phyloP scores from a whole-genome alignment of 805 yeast genomes.

The Wickerhamomyces kurtzmanii region DNA sequence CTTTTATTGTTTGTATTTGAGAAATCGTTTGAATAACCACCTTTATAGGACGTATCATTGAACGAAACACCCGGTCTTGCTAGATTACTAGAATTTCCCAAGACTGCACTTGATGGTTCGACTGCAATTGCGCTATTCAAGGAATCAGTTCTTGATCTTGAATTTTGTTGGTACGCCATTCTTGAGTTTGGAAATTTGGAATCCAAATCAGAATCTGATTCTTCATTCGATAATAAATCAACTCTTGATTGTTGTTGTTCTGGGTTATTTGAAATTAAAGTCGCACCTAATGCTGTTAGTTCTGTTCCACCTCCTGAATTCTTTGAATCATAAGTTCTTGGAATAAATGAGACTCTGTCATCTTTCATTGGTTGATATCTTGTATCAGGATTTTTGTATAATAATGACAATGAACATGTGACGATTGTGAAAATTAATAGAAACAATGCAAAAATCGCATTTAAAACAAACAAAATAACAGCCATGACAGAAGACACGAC shows the following conservation, averaged over 20 bases:
- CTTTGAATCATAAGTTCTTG: conserved; percentile 29
- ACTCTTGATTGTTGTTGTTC: not conserved
- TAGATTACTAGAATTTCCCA: conserved; percentile 6
- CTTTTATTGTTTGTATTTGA: conserved; percentile 1
- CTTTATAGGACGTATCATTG: conserved; percentile 12
- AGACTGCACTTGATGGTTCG: conserved; percentile 17
- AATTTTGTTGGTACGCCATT: conserved; percentile 1
- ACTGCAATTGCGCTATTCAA: conserved; percentile 8
- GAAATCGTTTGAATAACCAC: conserved; percentile 2
- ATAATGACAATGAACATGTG: conserved; percentile 74
- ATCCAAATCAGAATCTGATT: conserved; percentile 5
- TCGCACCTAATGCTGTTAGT: conserved; percentile 17
- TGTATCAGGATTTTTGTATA: conserved; percentile 89
- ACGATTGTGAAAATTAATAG: conserved; percentile 79
- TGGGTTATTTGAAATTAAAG: conserved; percentile 17
- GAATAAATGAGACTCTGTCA: conserved; percentile 93
- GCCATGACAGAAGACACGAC: conserved; percentile 92
- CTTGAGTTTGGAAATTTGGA: conserved; percentile 8
- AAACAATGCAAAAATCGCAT: conserved; percentile 81
- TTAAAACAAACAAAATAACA: conserved; percentile 77
- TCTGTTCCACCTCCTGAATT: conserved; percentile 18
- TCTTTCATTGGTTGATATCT: conserved; percentile 95
- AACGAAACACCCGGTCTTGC: conserved; percentile 12
- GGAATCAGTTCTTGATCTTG: conserved; percentile 12
- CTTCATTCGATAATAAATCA: conserved; percentile 7